Evolutionary conservation across 176 grass and related monocot species (phyloP).

Genomic region (Chrysopogon serrulatus): DNA sequence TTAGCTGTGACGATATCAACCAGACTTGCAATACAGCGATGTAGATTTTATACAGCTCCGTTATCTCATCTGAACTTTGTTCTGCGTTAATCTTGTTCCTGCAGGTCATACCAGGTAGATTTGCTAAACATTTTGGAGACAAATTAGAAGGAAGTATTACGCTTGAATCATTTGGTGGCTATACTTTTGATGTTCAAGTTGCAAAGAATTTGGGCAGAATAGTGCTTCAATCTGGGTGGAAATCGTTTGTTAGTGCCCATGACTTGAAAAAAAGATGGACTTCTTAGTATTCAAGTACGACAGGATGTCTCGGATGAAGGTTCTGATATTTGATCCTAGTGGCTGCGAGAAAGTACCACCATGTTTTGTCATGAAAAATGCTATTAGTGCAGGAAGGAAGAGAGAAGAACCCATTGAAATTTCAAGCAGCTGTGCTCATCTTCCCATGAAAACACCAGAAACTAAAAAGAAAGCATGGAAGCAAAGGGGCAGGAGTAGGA

Average conservation of each 20-base stretch:
- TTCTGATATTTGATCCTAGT: constrained; percentile 24
- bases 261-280: constrained; percentile 14
- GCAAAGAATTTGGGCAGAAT: not conserved
- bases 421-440: not conserved
- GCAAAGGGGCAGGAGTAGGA: not conserved
- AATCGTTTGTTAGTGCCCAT: constrained; percentile 21
- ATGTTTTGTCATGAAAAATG: not conserved
- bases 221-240: constrained; percentile 38
- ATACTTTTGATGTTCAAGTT: constrained; percentile 1
- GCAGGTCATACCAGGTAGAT: not conserved
- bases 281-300: constrained; percentile 42
- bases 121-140: not conserved
- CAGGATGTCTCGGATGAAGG: constrained; percentile 20
- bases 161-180: not conserved
- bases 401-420: not conserved
- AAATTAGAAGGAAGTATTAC: not conserved
- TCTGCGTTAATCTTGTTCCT: not conserved
- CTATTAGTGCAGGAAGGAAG: not conserved
- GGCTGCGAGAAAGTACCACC: constrained; percentile 32
- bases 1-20: not conserved
- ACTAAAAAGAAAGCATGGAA: not conserved
- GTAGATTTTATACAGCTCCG: not conserved
- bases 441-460: not conserved
- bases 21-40: too few species aligned
- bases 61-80: not conserved